Conservation (phyloP, 1,284 basidiomycete genomes). For the Boletus smithii region DNA sequence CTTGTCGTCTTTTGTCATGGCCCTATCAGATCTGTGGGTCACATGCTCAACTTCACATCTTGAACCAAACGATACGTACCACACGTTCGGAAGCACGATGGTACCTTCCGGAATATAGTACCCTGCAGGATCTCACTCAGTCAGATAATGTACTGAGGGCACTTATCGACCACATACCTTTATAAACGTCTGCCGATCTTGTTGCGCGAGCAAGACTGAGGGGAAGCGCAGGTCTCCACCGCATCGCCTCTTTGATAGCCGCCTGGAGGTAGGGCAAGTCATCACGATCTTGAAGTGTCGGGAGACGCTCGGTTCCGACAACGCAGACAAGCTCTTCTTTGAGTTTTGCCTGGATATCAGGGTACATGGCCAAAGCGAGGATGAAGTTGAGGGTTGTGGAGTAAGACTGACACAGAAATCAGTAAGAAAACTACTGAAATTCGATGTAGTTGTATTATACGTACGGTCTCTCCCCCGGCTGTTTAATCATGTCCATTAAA, state of each 20-base stretch:
- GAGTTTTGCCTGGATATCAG: slow-evolving; percentile 23
- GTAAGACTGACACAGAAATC: slow-evolving; percentile 20
- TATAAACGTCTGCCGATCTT: slow-evolving; percentile 13
- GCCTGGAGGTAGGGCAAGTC: slow-evolving; percentile 34
- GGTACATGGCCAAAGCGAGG: slow-evolving; percentile 25
- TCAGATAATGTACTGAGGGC: too few relatives aligned
- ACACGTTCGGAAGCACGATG: slow-evolving; percentile 36
- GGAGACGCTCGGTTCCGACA: slow-evolving; percentile 27
- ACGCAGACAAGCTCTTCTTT: slow-evolving; percentile 19
- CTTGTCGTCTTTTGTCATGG: slow-evolving; percentile 18
- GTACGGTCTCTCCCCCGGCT: slow-evolving; percentile 28
- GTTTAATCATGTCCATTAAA: not conserved
- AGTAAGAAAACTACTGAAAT: not conserved
- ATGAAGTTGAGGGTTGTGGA: slow-evolving; percentile 28
- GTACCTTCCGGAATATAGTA: slow-evolving; percentile 32
- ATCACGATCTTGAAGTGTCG: slow-evolving; percentile 30
- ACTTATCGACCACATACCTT: slow-evolving; percentile 1
- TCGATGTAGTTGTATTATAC: not conserved
- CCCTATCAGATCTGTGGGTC: too few relatives aligned
- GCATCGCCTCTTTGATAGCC: slow-evolving; percentile 27
- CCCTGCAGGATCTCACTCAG: slow-evolving; percentile 17
- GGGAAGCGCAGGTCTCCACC: slow-evolving; percentile 30
- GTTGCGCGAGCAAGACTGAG: slow-evolving; percentile 18
- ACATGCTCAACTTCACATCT: too few relatives aligned
- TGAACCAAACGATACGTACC: too few relatives aligned